A percentile compares a stretch with the other conserved stretches of the same genome.
Evolutionary conservation across 495 filamentous ascomycete genomes (phyloP).

Genomic region (Elasticomyces elasticus): DNA sequence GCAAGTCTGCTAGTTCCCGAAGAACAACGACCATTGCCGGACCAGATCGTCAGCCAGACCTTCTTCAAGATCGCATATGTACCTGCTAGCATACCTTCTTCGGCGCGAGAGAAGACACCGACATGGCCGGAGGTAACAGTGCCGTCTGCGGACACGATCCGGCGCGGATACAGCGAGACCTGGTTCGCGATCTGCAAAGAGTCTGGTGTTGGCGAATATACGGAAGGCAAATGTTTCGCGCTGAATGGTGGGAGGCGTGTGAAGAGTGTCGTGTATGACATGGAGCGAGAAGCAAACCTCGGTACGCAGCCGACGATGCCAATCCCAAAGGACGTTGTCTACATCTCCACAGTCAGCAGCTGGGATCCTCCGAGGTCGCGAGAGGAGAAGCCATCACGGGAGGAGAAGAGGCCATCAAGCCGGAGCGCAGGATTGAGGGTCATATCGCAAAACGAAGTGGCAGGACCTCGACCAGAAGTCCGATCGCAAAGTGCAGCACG

Average conservation of each 20-base stretch:
- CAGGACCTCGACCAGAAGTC: conserved; percentile 2
- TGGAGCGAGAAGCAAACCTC: conserved; percentile 29
- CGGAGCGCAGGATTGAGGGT: conserved; percentile 11
- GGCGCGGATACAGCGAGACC: conserved; percentile 32
- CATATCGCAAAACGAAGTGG: conserved; percentile 20
- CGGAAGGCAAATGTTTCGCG: conserved; percentile 28
- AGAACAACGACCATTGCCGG: conserved; percentile 31
- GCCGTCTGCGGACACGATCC: conserved; percentile 28
- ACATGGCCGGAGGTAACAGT: conserved; percentile 30
- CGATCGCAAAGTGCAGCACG: conserved; percentile 1
- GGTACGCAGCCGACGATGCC: conserved; percentile 32
- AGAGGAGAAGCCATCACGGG: neutral
- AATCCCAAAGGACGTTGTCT: conserved; percentile 31
- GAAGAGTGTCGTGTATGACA: conserved; percentile 31
- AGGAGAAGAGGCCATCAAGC: conserved; percentile 4
- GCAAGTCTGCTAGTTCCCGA: conserved; percentile 33
- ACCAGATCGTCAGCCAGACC: conserved; percentile 34
- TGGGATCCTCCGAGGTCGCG: conserved; percentile 22
- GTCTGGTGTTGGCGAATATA: conserved; percentile 34
- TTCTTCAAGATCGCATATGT: conserved; percentile 36
- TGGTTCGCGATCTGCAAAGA: conserved; percentile 33
- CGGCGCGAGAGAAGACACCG: conserved; percentile 25
- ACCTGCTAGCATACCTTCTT: conserved; percentile 27
- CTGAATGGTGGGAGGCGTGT: conserved; percentile 29
- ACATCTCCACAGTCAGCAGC: conserved; percentile 19